Conservation (phyloP, 148 eudicot genomes). For the Persicaria maculosa region DNA sequence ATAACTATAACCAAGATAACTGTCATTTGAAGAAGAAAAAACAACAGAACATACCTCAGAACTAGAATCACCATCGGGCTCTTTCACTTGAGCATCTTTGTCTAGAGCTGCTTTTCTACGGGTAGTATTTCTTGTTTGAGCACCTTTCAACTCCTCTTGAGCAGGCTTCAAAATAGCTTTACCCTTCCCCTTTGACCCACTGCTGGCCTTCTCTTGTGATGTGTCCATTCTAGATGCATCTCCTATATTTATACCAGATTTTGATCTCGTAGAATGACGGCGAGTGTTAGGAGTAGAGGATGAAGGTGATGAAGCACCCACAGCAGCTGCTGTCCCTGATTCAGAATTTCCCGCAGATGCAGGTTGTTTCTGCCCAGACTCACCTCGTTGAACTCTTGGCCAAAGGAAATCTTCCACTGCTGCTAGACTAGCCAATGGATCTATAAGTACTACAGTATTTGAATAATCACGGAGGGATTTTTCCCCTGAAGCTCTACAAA, state of each 20-base stretch:
- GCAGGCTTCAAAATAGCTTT: conserved; percentile 72
- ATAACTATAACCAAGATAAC: background rate
- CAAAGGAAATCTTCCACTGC: conserved; percentile 97
- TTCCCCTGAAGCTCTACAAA: conserved; percentile 88
- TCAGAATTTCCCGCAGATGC: conserved; percentile 61
- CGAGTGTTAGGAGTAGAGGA: conserved; percentile 58
- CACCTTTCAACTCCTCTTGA: conserved; percentile 64
- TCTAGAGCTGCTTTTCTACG: conserved; percentile 74
- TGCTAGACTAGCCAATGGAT: conserved; percentile 93
- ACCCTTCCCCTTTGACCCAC: conserved; percentile 81
- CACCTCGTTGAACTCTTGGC: conserved; percentile 86
- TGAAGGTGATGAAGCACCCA: conserved; percentile 57
- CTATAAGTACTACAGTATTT: conserved; percentile 84
- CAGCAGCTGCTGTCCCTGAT: conserved; percentile 38
- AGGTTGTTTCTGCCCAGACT: conserved; percentile 67
- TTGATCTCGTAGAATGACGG: conserved; percentile 77
- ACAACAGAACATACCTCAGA: conserved; percentile 58
- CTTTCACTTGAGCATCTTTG: conserved; percentile 67
- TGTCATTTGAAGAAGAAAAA: background rate
- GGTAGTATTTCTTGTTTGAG: conserved; percentile 85
- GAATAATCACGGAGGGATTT: conserved; percentile 97
- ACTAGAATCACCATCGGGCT: conserved; percentile 57
- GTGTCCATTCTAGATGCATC: conserved; percentile 48
- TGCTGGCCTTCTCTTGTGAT: conserved; percentile 47
- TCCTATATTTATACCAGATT: conserved; percentile 57